phyloP scores from a whole-genome alignment of 2,329 filamentous ascomycete species.

The Pseudocercospora pini-densiflorae region DNA sequence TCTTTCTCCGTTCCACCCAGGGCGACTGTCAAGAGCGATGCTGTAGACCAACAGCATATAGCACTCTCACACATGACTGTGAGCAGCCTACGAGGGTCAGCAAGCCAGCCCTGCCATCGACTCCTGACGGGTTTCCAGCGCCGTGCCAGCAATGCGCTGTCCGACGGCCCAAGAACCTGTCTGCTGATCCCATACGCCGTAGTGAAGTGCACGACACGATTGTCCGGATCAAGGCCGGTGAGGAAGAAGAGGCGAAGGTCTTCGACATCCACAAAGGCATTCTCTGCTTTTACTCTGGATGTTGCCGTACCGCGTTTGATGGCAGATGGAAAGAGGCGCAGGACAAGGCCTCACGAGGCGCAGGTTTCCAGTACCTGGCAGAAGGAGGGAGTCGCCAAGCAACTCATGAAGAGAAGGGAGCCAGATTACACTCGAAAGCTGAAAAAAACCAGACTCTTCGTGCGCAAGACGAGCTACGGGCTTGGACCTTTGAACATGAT shows the following conservation, averaged over 20 bases:
- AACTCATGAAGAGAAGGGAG: too few relatives aligned
- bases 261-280: background rate
- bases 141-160: background rate
- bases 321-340: background rate
- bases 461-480: too few relatives aligned
- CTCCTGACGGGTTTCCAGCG: background rate
- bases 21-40: too few relatives aligned
- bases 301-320: background rate
- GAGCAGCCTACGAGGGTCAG: background rate
- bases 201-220: background rate
- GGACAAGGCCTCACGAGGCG: background rate
- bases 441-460: too few relatives aligned
- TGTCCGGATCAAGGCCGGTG: background rate
- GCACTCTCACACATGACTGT: too few relatives aligned
- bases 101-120: background rate
- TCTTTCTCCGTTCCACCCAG: too few relatives aligned
- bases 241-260: background rate
- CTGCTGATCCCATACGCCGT: background rate
- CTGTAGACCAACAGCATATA: too few relatives aligned
- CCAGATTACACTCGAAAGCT: too few relatives aligned
- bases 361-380: too few relatives aligned
- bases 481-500: too few relatives aligned
- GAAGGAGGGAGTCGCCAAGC: too few relatives aligned
- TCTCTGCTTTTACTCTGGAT: background rate
- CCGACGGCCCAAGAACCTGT: background rate